Evolutionary conservation across 73 alveolate species (phyloP).

Genomic region (Paramecium bursaria): DNA sequence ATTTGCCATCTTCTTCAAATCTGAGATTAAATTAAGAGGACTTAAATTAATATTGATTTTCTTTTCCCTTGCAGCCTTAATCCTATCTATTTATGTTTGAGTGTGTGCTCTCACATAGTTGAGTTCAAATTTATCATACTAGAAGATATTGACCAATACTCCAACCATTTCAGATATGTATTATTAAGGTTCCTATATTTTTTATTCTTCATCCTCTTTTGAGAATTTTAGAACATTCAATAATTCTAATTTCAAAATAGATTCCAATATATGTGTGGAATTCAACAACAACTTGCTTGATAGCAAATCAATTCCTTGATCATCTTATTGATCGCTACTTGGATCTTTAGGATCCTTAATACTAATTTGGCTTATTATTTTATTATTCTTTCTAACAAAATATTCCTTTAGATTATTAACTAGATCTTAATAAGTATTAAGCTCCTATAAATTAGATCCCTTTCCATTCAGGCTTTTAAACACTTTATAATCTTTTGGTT

Average conservation of each 20-base stretch:
- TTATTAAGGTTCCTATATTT: background rate
- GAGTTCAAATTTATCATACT: slow-evolving; percentile 37
- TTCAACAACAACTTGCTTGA: slow-evolving; percentile 9
- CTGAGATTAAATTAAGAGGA: slow-evolving; percentile 37
- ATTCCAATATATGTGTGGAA: slow-evolving; percentile 2
- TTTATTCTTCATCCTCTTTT: background rate
- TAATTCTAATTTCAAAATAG: slow-evolving; percentile 8
- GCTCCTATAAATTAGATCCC: slow-evolving; percentile 3
- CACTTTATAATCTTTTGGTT: slow-evolving; percentile 9
- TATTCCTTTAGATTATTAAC: slow-evolving; percentile 16
- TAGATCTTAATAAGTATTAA: slow-evolving; percentile 46
- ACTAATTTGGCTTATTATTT: background rate
- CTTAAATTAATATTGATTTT: background rate
- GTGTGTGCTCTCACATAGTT: slow-evolving; percentile 13
- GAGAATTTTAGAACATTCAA: slow-evolving; percentile 24
- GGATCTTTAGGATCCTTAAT: background rate
- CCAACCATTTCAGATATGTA: background rate
- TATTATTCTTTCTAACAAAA: background rate
- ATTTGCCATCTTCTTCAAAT: slow-evolving; percentile 1
- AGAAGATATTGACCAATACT: slow-evolving; percentile 1
- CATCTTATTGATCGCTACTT: background rate
- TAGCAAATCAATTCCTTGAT: background rate
- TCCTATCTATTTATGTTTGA: slow-evolving; percentile 1
- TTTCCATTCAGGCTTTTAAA: slow-evolving; percentile 26
- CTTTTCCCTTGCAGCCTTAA: background rate